Conservation (phyloP, 2,329 filamentous ascomycete species). For the Cladosporium sp. region DNA sequence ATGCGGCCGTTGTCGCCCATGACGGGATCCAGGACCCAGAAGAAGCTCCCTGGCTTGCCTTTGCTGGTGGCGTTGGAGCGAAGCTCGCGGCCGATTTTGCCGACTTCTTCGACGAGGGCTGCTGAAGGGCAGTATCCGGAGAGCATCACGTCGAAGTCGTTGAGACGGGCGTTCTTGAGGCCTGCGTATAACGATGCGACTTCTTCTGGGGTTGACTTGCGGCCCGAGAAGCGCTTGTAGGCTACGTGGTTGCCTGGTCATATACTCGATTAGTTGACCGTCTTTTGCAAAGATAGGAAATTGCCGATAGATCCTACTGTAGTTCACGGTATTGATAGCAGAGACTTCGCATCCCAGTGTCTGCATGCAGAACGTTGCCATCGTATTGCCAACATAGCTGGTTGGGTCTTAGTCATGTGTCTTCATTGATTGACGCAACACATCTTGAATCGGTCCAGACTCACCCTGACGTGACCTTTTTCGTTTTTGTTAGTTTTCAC, state of each 20-base stretch:
- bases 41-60: constrained; percentile 64
- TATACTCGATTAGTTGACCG: constrained; percentile 5
- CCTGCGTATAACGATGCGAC: constrained; percentile 80
- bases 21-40: constrained; percentile 95
- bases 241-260: constrained; percentile 83
- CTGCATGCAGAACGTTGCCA: constrained; percentile 92
- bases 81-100: constrained; percentile 74
- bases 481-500: constrained; percentile 1
- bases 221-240: constrained; percentile 83
- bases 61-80: constrained; percentile 56
- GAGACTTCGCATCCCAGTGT: constrained; percentile 89
- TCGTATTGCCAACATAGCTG: constrained; percentile 96
- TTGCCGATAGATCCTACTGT: constrained; percentile 55
- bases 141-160: constrained; percentile 88
- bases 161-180: constrained; percentile 73
- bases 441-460: constrained; percentile 27
- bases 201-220: constrained; percentile 71
- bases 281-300: constrained; percentile 10
- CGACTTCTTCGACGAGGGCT: constrained; percentile 74
- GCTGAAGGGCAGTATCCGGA: constrained; percentile 92
- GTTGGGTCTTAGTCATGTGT: constrained; percentile 15
- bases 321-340: constrained; percentile 92
- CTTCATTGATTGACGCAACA: constrained; percentile 1
- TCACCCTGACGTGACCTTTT: constrained; percentile 68
- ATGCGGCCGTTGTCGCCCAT: constrained; percentile 94